Evolutionary conservation across 345 rosid genomes (phyloP), one percentile per base, ranked within the genome.

Genomic region (Abelmoschus esculentus): DNA sequence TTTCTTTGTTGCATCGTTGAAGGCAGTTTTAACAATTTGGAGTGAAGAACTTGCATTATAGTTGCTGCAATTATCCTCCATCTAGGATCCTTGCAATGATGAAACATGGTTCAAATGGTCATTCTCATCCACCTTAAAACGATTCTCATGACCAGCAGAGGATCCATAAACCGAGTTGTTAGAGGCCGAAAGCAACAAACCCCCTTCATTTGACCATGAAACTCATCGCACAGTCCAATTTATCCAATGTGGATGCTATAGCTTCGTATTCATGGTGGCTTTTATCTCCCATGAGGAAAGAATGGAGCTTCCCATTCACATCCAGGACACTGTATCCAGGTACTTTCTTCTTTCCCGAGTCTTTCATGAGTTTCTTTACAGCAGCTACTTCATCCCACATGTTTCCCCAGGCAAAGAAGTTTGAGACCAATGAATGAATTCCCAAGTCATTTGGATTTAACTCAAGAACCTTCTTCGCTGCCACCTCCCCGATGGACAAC

Each of bases 281-380:
- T 66, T 83, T 79, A 84, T 88, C 92, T 83, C 83, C 92, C 87
- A 73, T 87, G 13, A 85, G 71, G 80, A 86, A 90, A 61, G 83
- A 83, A 70, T 75, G 76, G 66, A 77, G 84, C 74, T 83, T 59
- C n/a, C 92, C 96, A 32, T 90, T 81, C 52, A 84, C 84, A 72
- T 88, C 88, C 19, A 83, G 83, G 12, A 78, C 83, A 74, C 95
- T 86, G 61, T 42, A 77, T 19, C 96, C 96, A 3, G 96, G 89
- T 29, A 83, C 80, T 75, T 92, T 92, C 87, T 82, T 84, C 79
- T 62, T 73, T 11, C 74, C 77, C 9, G 77, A 75, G 32, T 49
- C 77, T 77, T 83, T 92, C 90, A 88, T 92, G n/a, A 66, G 60
- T 81, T 81, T 87, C 79, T 87, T 82, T 70, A 88, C 83, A 28